Base-by-base conservation (phyloP, 1,284 basidiomycete species). In the Pterula multifida region DNA sequence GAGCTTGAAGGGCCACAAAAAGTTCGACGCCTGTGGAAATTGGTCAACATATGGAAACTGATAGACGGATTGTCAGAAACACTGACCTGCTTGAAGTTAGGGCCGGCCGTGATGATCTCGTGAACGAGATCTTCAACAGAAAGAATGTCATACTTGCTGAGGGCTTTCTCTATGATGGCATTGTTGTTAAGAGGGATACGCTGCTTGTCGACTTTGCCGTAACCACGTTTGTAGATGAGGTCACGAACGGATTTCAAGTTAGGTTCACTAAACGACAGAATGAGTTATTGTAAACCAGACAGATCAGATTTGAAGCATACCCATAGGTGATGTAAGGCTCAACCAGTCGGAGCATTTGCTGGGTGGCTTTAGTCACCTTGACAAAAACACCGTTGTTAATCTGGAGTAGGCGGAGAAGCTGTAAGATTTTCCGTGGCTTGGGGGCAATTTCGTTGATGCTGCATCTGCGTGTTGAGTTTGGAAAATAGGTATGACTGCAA, bases 321-420 rank as follows among this genome's bases (percentile, higher is more conserved):
- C 92, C 93, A 67, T 95, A 97, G 58, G 96, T 90, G 63, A 99
- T 76, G 71, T 97, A 98, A 50, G 96, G 95, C 71, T 95, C 91
- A 59, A 98, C 84, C 52, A 98, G 80, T 67, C 92, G 90, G 62
- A 98, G 86, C 96, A 98, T 98, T 69, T 98, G 91, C 62, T 90
- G 81, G 51, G 94, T 98, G 36, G 96, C 94, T 72, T 81, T 92
- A 64, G 92, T 98, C 54, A 92, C 91, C 70, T 94, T 94, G 67
- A 99, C 81, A 65, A 99, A 98, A 54, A 98, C 87, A 72, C 95
- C 96, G 67, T 96, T 98, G 86, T 98, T 98, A 78, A 99, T 98
- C 71, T 98, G 96, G 59, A 97, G 84, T 55, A 99, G 84, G 63
- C 95, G 92, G 65, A 99, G 88, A 57, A 99, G 85, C 70, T 98